Conservation (phyloP, 768 basidiomycete genomes). For the Kwoniella heveanensis region DNA sequence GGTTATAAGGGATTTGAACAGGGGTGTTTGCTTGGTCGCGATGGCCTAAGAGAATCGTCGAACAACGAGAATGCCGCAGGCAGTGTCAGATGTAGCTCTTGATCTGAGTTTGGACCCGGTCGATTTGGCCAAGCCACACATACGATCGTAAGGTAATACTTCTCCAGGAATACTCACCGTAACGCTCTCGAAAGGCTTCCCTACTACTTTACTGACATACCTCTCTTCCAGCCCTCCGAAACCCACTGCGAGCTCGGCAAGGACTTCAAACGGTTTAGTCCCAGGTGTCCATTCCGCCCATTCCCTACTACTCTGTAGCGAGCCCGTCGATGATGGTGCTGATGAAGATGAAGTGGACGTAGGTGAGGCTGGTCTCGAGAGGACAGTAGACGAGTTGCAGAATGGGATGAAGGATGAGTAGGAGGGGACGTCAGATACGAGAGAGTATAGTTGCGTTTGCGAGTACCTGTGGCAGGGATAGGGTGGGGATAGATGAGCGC, state of each 20-base stretch:
- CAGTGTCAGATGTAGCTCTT: too few relatives aligned
- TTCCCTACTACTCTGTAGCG: not conserved
- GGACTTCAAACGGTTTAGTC: slow-evolving; percentile 61
- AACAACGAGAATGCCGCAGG: not conserved
- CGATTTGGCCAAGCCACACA: too few relatives aligned
- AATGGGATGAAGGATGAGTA: slow-evolving; percentile 88
- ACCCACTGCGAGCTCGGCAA: slow-evolving; percentile 83
- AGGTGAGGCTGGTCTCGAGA: slow-evolving; percentile 49
- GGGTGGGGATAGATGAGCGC: slow-evolving; percentile 60
- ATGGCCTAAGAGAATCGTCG: slow-evolving; percentile 51
- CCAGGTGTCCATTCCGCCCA: slow-evolving; percentile 43
- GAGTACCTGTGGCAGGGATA: slow-evolving; percentile 72
- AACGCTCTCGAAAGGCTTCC: slow-evolving; percentile 75
- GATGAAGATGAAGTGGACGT: slow-evolving; percentile 9
- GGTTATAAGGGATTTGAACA: slow-evolving; percentile 53
- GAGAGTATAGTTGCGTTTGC: slow-evolving; percentile 73
- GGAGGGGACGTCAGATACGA: slow-evolving; percentile 84
- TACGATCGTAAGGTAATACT: too few relatives aligned
- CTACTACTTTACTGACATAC: slow-evolving; percentile 82
- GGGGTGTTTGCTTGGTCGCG: slow-evolving; percentile 39
- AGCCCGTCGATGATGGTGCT: slow-evolving; percentile 6
- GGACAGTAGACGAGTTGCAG: slow-evolving; percentile 72
- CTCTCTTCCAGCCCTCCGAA: slow-evolving; percentile 84
- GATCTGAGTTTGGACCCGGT: not conserved
- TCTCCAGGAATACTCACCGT: slow-evolving; percentile 62